phyloP scores from a whole-genome alignment of 192 early-diverging fungal genomes.

The Bifiguratus adelaidae region DNA sequence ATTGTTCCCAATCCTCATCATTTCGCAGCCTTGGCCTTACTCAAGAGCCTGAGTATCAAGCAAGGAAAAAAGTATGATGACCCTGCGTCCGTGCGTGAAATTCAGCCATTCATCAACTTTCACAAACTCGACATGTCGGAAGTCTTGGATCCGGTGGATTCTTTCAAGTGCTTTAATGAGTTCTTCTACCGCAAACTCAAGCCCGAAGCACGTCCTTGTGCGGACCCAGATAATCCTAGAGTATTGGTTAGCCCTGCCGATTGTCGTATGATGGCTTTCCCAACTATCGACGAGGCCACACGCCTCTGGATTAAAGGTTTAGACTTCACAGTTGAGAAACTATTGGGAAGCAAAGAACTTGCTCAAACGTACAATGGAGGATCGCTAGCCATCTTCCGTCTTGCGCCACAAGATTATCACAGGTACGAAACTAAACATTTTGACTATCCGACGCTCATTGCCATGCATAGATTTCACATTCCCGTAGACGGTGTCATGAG shows the following conservation, averaged over 20 bases:
- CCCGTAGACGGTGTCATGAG: constrained; percentile 59
- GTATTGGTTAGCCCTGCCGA: constrained; percentile 68
- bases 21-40: constrained; percentile 20
- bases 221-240: constrained; percentile 25
- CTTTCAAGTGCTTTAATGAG: constrained; percentile 70
- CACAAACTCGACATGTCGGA: constrained; percentile 58
- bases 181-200: constrained; percentile 81
- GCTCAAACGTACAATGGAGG: constrained; percentile 50
- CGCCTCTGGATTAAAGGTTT: constrained; percentile 72
- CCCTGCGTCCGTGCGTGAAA: constrained; percentile 48
- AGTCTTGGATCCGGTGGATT: constrained; percentile 54
- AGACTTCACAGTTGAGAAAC: constrained; percentile 49
- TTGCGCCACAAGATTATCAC: constrained; percentile 84
- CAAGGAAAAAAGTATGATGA: constrained; percentile 66
- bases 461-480: constrained; percentile 59
- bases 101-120: constrained; percentile 61
- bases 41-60: constrained; percentile 39
- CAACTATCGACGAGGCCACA: constrained; percentile 48
- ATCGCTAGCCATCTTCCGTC: constrained; percentile 54
- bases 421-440: too few species aligned
- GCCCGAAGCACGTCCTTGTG: constrained; percentile 37
- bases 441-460: too few species aligned
- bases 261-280: constrained; percentile 58
- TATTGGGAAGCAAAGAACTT: constrained; percentile 38
- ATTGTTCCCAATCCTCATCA: too few species aligned